A percentile compares a stretch with the other conserved stretches of the same genome.
These are phyloP conservation scores for Dillenia suffruticosa DNA, from an alignment of 164 flowering plant species.

Conservation along the genomic window DNA sequence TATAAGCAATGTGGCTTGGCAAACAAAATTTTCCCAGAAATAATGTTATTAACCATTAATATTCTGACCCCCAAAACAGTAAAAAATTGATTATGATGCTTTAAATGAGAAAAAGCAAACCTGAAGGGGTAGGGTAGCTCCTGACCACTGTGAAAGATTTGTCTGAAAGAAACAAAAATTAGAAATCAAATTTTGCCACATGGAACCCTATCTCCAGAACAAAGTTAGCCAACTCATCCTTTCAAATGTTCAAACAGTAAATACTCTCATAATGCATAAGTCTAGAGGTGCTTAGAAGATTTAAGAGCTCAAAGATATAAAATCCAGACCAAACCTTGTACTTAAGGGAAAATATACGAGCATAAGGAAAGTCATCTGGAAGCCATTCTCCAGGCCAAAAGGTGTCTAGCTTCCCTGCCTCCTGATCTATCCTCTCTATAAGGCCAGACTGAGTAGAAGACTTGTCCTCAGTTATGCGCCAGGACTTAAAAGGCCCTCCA, in stretches of 20 bases:
- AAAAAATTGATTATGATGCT: no score
- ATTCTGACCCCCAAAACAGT: no score
- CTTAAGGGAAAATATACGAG: conserved; percentile 81
- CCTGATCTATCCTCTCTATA: conserved; percentile 96
- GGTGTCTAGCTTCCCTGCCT: conserved; percentile 91
- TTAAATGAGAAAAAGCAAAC: conserved; percentile 29
- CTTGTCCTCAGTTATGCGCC: conserved; percentile 93
- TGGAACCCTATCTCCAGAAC: no score
- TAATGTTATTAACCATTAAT: no score
- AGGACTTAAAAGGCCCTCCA: conserved; percentile 93
- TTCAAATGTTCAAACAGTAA: no score
- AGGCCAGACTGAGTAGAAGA: conserved; percentile 81
- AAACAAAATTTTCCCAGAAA: no score
- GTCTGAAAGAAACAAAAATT: conserved; percentile 60
- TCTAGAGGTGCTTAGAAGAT: background rate
- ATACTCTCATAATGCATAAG: no score
- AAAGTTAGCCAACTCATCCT: no score
- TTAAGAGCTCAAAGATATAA: background rate
- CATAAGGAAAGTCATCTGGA: conserved; percentile 79
- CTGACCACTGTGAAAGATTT: conserved; percentile 98
- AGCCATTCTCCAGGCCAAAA: conserved; percentile 99
- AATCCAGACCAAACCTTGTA: conserved; percentile 69
- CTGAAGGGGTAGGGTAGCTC: conserved; percentile 98
- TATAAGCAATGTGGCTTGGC: no score
- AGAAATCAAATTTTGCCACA: conserved; percentile 8